phyloP scores from a whole-genome alignment of 2,329 filamentous ascomycete genomes.

The Nemania sp. region DNA sequence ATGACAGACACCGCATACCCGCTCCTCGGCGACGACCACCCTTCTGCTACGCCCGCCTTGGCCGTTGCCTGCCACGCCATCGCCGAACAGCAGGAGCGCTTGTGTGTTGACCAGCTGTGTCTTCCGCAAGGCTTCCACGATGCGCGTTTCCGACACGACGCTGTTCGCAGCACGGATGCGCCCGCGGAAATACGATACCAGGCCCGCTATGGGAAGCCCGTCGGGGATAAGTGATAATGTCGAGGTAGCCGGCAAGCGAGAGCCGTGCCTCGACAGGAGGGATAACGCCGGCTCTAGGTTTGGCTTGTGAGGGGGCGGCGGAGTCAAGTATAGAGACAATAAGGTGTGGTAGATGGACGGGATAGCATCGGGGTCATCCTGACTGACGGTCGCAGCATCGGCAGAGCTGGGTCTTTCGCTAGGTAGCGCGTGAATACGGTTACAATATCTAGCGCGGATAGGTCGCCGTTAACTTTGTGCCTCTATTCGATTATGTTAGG shows the following conservation, averaged over 20 bases:
- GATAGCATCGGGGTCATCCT: slow-evolving; percentile 53
- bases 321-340: slow-evolving; percentile 85
- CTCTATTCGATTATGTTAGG: not conserved
- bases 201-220: slow-evolving; percentile 73
- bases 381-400: slow-evolving; percentile 44
- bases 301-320: slow-evolving; percentile 71
- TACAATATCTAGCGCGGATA: slow-evolving; percentile 79
- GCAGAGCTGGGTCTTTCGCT: slow-evolving; percentile 31
- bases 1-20: slow-evolving; percentile 89
- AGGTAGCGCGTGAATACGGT: slow-evolving; percentile 66
- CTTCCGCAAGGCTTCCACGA: slow-evolving; percentile 76
- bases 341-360: slow-evolving; percentile 91
- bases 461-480: slow-evolving; percentile 18
- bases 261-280: slow-evolving; percentile 89
- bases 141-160: slow-evolving; percentile 76
- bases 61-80: slow-evolving; percentile 57
- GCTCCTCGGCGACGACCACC: slow-evolving; percentile 84
- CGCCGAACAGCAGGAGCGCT: slow-evolving; percentile 73
- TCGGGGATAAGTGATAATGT: slow-evolving; percentile 86
- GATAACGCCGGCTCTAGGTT: slow-evolving; percentile 80
- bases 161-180: slow-evolving; percentile 86
- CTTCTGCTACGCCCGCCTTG: slow-evolving; percentile 62
- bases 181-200: slow-evolving; percentile 90
- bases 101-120: slow-evolving; percentile 80
- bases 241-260: slow-evolving; percentile 83